Evolutionary conservation across 2,329 filamentous ascomycete species (phyloP), one percentile per base, ranked within the genome.

Genomic region (Colletotrichum cereale): DNA sequence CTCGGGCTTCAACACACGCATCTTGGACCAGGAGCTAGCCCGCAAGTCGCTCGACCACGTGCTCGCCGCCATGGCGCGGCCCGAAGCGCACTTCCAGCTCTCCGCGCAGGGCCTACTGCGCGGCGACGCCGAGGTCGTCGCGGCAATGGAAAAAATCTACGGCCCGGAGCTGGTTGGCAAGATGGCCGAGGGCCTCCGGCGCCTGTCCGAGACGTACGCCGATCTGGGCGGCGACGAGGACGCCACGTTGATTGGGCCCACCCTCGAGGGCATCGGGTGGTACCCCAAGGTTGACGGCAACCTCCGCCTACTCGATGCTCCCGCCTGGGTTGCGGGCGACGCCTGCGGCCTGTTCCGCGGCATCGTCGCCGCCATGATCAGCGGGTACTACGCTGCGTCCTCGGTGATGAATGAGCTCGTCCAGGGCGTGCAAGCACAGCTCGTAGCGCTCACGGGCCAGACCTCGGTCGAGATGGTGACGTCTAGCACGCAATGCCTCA

Each of bases 331-430:
- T 0, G 53, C 53, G 21, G 53, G 53, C n/a, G 53, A 56, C 31
- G 53, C 53, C 10, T 56, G 53, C 18, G 53, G 53, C 4, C 53
- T 56, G 53, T 56, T 56, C 53, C 53, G 53, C 4, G 53, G 53
- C 21, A 56, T 56, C 34, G 53, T 56, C n/a, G 53, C 53, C 34
- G 53, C 53, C 11, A 40, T 56, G 53, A 56, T 56, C 34, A 56
- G 53, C 34, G 53, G 53, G 21, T 34, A 56, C 53, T 56, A 56
- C 10, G 53, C 53, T 21, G 53, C 34, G 34, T n/a, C 53, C 11
- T 56, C 53, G 34, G 34, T 16, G 10, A 56, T 56, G 12, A 10
- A 56, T 34, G 53, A 56, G 21, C n/a, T 56, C 2, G 53, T 40
- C 1, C 53, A 56, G 53, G 53, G 53, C 34, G 34, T 18, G 21